A percentile compares a stretch with the other conserved stretches of the same genome.
Evolutionary conservation across 2,329 filamentous ascomycete genomes (phyloP).

Genomic region (Calonectria naviculata): DNA sequence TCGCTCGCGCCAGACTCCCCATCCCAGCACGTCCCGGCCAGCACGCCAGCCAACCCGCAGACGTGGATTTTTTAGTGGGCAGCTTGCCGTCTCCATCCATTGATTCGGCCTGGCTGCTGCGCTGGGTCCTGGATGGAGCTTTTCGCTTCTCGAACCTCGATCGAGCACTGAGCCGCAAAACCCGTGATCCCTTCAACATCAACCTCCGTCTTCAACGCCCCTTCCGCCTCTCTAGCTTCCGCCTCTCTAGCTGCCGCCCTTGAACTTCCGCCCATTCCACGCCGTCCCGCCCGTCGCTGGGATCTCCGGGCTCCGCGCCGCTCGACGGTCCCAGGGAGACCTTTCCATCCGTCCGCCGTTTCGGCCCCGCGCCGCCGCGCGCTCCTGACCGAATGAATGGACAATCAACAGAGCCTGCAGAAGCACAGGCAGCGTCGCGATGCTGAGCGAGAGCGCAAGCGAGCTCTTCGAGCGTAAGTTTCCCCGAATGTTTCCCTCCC

Average conservation of each 20-base stretch:
- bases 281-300: constrained; percentile 34
- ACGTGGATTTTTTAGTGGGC: constrained; percentile 19
- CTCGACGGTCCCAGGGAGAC: constrained; percentile 38
- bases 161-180: constrained; percentile 40
- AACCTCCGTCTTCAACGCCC: constrained; percentile 21
- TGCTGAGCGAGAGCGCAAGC: constrained; percentile 43
- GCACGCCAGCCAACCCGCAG: constrained; percentile 11
- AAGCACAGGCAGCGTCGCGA: constrained; percentile 43
- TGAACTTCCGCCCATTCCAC: constrained; percentile 6
- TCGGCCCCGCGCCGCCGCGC: constrained; percentile 41
- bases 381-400: constrained; percentile 37
- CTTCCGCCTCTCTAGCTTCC: constrained; percentile 16
- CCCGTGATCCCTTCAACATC: constrained; percentile 39
- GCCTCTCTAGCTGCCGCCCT: constrained; percentile 17
- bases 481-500: background rate
- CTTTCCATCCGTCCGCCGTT: constrained; percentile 36
- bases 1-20: constrained; percentile 13
- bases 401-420: constrained; percentile 43
- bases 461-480: constrained; percentile 42
- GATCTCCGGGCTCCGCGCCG: constrained; percentile 41
- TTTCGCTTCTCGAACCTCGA: constrained; percentile 40
- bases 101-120: constrained; percentile 20
- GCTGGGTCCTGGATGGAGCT: constrained; percentile 40
- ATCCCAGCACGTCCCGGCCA: constrained; percentile 15
- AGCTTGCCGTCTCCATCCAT: constrained; percentile 9